Base-by-base conservation (phyloP, 2,329 filamentous ascomycete species). In the Cladosporium sp. region DNA sequence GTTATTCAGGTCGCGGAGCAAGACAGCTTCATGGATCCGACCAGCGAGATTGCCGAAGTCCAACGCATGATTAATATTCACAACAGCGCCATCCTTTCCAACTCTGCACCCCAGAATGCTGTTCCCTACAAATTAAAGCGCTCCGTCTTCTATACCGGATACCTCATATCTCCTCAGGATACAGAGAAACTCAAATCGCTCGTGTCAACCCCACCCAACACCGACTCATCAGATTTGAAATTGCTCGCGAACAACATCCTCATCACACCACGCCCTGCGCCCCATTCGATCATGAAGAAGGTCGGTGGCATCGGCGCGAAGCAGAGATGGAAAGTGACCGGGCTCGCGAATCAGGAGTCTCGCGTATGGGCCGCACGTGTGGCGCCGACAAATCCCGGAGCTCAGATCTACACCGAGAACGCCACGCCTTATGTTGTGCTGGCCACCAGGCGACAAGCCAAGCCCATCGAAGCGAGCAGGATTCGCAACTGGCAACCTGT, bases 41-140 rank as follows among this genome's bases (percentile, higher is more conserved):
- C 93, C 37, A 82, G 86, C 21, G 93, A 97, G 79, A 86, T 93
- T 40, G 89, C 90, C 18, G 90, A 94, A 76, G 87, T 98, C 16
- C 93, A 97, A 78, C 89, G 90, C 70, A 89, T 97, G 83, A 89
- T 98, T 79, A 94, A 96, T 75, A 83, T 86, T 23, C 94, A 98
- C 81, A 99, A 98, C 76, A 79, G 81, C 3, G 80, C 85, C 28
- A 79, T 89, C 49, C 79, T 81, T 69, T 78, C 68, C 58, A 78
- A 75, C 66, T 80, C 76, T 11, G 82, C 80, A 49, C 81, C 82
- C 0, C 75, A 76, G 11, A 78, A 78, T 56, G 78, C 81, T 37
- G 78, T 80, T 55, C 83, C 80, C 1, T 80, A 95, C 67, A 84
- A 86, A 71, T 92, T 99, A 76, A 92, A 91, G 77, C 93, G 93